Percentiles rank a stretch among this genome's conserved stretches.
Conservation (phyloP, 495 filamentous ascomycete genomes). For the Podospora fimiseda region DNA sequence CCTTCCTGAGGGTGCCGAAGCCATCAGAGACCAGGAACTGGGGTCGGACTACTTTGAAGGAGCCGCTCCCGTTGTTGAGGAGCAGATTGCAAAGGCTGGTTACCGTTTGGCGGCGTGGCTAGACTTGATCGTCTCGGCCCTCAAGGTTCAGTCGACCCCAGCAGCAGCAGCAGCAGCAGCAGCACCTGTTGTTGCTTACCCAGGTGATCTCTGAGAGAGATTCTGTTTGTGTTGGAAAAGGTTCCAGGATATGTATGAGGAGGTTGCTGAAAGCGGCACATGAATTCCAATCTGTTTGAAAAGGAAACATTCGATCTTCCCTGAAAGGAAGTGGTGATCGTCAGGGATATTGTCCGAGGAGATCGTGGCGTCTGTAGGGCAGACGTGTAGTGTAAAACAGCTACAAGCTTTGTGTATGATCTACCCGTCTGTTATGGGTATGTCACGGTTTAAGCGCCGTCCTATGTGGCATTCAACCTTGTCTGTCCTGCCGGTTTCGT, state of each 20-base stretch:
- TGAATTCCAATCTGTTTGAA: background rate
- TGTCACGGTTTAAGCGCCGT: background rate
- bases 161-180: background rate
- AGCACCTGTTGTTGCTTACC: background rate
- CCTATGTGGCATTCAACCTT: background rate
- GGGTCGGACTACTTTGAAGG: conserved; percentile 56
- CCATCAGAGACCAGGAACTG: conserved; percentile 52
- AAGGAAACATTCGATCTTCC: background rate
- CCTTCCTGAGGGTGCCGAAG: conserved; percentile 47
- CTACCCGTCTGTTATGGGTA: background rate
- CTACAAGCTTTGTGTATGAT: conserved; percentile 4
- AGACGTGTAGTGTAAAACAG: background rate
- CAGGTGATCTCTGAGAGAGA: background rate
- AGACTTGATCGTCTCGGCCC: conserved; percentile 44
- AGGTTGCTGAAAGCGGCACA: conserved; percentile 8
- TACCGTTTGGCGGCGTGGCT: conserved; percentile 61
- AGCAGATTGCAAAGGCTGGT: conserved; percentile 69
- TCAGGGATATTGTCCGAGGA: background rate
- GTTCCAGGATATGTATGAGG: background rate
- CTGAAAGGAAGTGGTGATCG: conserved; percentile 2
- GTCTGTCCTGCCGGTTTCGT: conserved; percentile 11
- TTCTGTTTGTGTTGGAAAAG: background rate
- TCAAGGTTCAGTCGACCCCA: conserved; percentile 6
- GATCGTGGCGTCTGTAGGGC: background rate
- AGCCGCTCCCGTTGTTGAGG: conserved; percentile 57